phyloP scores from a whole-genome alignment of 1,139 yeast genomes.

The Zygosaccharomyces pseudobailii region DNA sequence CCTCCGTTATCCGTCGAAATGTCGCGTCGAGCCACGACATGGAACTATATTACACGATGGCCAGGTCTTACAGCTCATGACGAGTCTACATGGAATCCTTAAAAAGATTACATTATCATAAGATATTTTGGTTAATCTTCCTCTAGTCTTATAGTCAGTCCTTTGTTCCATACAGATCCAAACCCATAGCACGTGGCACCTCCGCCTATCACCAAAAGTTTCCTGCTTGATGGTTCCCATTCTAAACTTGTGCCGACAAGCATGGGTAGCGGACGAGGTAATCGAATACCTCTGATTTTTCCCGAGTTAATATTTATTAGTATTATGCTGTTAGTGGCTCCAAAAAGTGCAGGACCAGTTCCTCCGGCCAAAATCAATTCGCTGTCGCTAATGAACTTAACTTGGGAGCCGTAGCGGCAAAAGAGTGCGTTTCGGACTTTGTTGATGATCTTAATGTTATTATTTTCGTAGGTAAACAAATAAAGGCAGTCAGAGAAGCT shows the following conservation, averaged over 20 bases:
- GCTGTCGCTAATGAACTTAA: constrained; percentile 26
- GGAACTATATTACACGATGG: not conserved
- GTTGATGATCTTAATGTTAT: constrained; percentile 4
- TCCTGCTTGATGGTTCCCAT: constrained; percentile 17
- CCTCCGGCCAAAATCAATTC: constrained; percentile 57
- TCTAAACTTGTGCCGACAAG: constrained; percentile 56
- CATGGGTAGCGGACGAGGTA: constrained; percentile 44
- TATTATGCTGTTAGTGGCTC: constrained; percentile 38
- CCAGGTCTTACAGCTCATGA: too few species aligned
- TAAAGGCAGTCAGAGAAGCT: constrained; percentile 21
- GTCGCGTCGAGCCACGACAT: not conserved
- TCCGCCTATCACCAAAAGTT: constrained; percentile 52
- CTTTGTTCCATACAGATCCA: constrained; percentile 61
- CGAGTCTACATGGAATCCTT: not conserved
- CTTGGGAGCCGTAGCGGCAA: constrained; percentile 48
- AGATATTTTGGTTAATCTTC: not conserved
- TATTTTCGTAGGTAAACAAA: constrained; percentile 11
- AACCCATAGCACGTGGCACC: constrained; percentile 84
- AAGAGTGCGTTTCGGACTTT: constrained; percentile 27
- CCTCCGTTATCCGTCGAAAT: constrained; percentile 1
- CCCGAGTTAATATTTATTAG: constrained; percentile 32
- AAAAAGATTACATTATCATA: not conserved
- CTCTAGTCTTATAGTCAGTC: constrained; percentile 8
- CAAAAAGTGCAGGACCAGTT: constrained; percentile 43
- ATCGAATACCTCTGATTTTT: constrained; percentile 28